Conservation (phyloP, 805 yeast species). For the Kodamaea hsintzibuensis region DNA sequence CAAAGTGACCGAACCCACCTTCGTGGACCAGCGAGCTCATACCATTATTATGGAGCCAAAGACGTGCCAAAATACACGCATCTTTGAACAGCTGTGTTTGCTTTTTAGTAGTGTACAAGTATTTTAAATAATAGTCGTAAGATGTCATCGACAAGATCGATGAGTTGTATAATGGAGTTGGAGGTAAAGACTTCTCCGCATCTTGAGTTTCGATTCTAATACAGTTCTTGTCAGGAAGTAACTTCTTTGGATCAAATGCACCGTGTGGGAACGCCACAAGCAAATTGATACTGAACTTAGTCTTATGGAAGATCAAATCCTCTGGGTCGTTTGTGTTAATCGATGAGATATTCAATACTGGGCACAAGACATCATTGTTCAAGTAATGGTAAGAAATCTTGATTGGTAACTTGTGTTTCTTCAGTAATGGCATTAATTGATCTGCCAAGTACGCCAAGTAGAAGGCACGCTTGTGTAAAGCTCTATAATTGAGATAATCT, state of each 20-base stretch:
- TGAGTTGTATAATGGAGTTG: constrained; percentile 88
- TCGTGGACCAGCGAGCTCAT: constrained; percentile 59
- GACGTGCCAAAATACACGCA: constrained; percentile 80
- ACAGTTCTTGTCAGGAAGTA: constrained; percentile 79
- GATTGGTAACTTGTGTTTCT: constrained; percentile 59
- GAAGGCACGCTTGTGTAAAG: constrained; percentile 85
- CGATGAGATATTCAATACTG: constrained; percentile 67
- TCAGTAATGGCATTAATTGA: constrained; percentile 53
- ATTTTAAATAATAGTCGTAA: constrained; percentile 70
- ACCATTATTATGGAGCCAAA: constrained; percentile 91
- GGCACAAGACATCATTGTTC: constrained; percentile 76
- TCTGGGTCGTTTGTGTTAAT: constrained; percentile 47
- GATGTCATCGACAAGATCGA: constrained; percentile 70
- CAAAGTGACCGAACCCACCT: constrained; percentile 92
- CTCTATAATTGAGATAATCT: constrained; percentile 88
- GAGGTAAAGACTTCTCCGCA: constrained; percentile 43
- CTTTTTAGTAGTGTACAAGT: constrained; percentile 72
- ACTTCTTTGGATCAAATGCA: constrained; percentile 70
- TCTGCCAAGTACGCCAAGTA: constrained; percentile 80
- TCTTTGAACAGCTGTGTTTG: constrained; percentile 80
- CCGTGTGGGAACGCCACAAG: constrained; percentile 73
- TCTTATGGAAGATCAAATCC: constrained; percentile 59
- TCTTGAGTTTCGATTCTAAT: constrained; percentile 62
- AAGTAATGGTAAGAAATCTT: constrained; percentile 62
- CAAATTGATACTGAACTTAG: constrained; percentile 70